Evolutionary conservation across 2,329 filamentous ascomycete species (phyloP).

Genomic region (Akanthomyces muscarius): DNA sequence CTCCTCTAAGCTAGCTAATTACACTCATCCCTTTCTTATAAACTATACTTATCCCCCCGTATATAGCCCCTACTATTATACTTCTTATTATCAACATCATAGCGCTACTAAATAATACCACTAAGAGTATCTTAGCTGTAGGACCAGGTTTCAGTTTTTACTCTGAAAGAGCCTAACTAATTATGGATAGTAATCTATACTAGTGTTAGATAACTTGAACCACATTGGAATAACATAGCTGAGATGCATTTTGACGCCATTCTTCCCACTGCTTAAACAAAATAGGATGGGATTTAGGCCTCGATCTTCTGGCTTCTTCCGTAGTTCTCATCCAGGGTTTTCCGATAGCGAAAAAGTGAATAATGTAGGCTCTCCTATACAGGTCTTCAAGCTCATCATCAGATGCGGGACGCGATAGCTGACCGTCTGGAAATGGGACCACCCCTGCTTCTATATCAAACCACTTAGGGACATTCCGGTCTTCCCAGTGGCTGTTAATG

Average conservation of each 20-base stretch:
- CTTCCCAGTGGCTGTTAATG: conserved; percentile 22
- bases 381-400: conserved; percentile 16
- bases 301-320: not conserved
- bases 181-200: too few relatives aligned
- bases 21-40: too few relatives aligned
- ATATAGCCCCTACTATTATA: too few relatives aligned
- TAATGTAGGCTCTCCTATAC: conserved; percentile 18
- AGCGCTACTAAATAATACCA: too few relatives aligned
- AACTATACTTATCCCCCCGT: too few relatives aligned
- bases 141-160: too few relatives aligned
- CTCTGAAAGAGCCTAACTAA: too few relatives aligned
- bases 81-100: too few relatives aligned
- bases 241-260: conserved; percentile 14
- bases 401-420: not conserved
- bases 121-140: too few relatives aligned
- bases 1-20: too few relatives aligned
- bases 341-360: conserved; percentile 20
- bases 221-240: too few relatives aligned
- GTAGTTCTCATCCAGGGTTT: conserved; percentile 19
- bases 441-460: not conserved
- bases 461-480: conserved; percentile 21
- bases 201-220: too few relatives aligned
- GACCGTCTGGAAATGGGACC: not conserved
- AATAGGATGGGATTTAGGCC: conserved; percentile 16
- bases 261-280: conserved; percentile 19